These are phyloP conservation scores for Peniophora sp. DNA, from an alignment of 1,284 basidiomycete species.

Conservation along the genomic window DNA sequence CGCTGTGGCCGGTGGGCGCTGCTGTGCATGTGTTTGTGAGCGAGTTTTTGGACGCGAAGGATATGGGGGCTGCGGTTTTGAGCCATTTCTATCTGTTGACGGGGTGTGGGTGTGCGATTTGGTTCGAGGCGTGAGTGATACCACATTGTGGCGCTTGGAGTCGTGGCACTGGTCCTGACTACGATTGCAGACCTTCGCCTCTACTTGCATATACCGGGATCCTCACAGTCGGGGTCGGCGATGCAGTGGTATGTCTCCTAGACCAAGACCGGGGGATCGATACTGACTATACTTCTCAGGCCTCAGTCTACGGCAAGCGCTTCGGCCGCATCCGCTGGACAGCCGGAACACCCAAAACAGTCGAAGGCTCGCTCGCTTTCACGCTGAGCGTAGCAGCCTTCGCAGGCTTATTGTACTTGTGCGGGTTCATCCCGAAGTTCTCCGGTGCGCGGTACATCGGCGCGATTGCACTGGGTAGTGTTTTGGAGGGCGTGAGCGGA, in stretches of 20 bases:
- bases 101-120: slow-evolving; percentile 88
- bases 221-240: slow-evolving; percentile 86
- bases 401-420: slow-evolving; percentile 64
- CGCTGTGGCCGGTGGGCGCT: slow-evolving; percentile 93
- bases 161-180: slow-evolving; percentile 2
- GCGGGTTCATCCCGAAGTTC: slow-evolving; percentile 65
- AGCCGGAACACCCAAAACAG: slow-evolving; percentile 74
- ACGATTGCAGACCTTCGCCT: slow-evolving; percentile 46
- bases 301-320: slow-evolving; percentile 86
- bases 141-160: slow-evolving; percentile 3
- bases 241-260: slow-evolving; percentile 71
- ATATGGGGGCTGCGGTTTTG: slow-evolving; percentile 92
- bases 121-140: slow-evolving; percentile 83
- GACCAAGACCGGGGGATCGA: no score
- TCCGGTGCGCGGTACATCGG: slow-evolving; percentile 52
- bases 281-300: no score
- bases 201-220: slow-evolving; percentile 87
- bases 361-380: slow-evolving; percentile 89
- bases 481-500: slow-evolving; percentile 82
- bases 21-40: slow-evolving; percentile 93
- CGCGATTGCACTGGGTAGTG: slow-evolving; percentile 52
- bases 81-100: slow-evolving; percentile 97
- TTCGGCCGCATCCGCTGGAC: slow-evolving; percentile 83
- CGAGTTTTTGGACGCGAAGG: slow-evolving; percentile 95
- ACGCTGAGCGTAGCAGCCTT: slow-evolving; percentile 61